These are phyloP conservation scores for Botryosphaeria agaves DNA, from an alignment of 2,329 filamentous ascomycete genomes.

Conservation along the genomic window DNA sequence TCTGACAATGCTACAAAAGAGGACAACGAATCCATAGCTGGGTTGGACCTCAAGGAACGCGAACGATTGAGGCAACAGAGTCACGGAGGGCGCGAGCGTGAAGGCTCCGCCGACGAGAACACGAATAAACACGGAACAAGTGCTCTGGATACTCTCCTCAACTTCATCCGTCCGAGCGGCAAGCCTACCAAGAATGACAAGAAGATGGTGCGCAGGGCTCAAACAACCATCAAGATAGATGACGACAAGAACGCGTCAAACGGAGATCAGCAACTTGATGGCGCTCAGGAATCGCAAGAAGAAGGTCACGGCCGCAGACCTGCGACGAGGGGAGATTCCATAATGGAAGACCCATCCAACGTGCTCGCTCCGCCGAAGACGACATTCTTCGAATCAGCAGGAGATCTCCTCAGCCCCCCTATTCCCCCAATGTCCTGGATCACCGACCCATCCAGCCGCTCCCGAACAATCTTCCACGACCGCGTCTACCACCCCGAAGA, in stretches of 20 bases:
- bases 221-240: conserved; percentile 56
- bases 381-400: conserved; percentile 87
- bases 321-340: conserved; percentile 31
- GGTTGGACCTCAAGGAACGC: conserved; percentile 13
- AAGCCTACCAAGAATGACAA: conserved; percentile 57
- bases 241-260: conserved; percentile 6
- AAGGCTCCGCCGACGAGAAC: conserved; percentile 1
- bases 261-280: conserved; percentile 1
- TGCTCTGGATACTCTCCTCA: conserved; percentile 41
- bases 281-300: conserved; percentile 1
- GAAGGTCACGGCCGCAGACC: conserved; percentile 18
- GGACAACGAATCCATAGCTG: conserved; percentile 36
- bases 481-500: conserved; percentile 86
- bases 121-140: conserved; percentile 14
- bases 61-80: too few species aligned
- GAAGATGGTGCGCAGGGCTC: conserved; percentile 39
- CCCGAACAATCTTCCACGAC: conserved; percentile 91
- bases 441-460: conserved; percentile 62
- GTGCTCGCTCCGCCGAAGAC: conserved; percentile 68
- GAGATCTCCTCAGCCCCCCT: conserved; percentile 80
- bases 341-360: conserved; percentile 25
- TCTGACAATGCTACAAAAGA: conserved; percentile 46
- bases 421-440: conserved; percentile 69
- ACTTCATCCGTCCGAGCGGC: conserved; percentile 49
- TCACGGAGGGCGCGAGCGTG: conserved; percentile 3